These are phyloP conservation scores for Fremontodendron californicum DNA, from an alignment of 345 rosid genomes.

Conservation along the genomic window DNA sequence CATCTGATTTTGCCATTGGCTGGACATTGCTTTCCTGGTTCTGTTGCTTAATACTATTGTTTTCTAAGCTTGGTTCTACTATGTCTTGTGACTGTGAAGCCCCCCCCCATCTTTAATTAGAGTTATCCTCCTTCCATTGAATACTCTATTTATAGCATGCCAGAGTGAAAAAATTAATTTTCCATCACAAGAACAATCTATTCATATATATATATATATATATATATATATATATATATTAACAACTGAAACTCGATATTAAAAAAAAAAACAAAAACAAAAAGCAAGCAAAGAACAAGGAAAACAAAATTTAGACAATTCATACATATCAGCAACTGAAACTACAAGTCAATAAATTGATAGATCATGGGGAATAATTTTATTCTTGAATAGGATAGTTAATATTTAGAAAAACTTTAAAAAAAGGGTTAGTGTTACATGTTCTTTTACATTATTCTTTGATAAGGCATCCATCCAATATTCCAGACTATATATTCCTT, in stretches of 20 bases:
- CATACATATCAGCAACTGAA: background rate
- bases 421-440: background rate
- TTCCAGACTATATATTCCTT: too few relatives aligned
- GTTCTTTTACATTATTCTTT: background rate
- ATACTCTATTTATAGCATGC: background rate
- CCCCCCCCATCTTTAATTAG: conserved; percentile 27
- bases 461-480: background rate
- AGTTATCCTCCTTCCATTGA: background rate
- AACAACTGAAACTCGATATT: background rate
- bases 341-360: too few relatives aligned
- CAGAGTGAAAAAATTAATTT: too few relatives aligned
- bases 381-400: too few relatives aligned
- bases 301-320: too few relatives aligned
- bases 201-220: too few relatives aligned
- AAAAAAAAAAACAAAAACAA: too few relatives aligned
- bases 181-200: too few relatives aligned
- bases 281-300: too few relatives aligned
- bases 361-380: background rate
- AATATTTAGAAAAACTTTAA: background rate
- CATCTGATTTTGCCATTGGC: background rate
- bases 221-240: too few relatives aligned
- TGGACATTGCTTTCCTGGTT: background rate
- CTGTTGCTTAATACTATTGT: background rate
- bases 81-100: conserved; percentile 19
- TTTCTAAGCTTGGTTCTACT: background rate